Evolutionary conservation across 1,284 basidiomycete species (phyloP), one percentile per base, ranked within the genome.

Genomic region (Microbotryum saponariae): DNA sequence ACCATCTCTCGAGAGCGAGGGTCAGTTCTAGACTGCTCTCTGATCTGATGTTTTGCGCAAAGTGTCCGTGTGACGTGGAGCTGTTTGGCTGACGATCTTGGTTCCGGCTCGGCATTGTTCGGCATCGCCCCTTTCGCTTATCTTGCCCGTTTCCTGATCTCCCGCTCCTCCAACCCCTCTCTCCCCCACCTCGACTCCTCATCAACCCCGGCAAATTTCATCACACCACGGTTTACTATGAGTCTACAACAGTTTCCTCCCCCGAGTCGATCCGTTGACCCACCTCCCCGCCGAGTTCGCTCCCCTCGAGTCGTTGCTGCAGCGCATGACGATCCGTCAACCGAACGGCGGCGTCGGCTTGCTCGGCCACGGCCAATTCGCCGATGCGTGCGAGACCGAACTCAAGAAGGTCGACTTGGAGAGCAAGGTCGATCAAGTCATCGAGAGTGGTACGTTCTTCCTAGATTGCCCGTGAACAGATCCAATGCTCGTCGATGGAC

Each of bases 281-380:
- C 42, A 63, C 16, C 61, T 74, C 6, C 73, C 73, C 6, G 10
- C 48, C 4, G 53, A 57, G 6, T 74, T 73, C 50, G 56, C 55
- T n/a, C 55, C 54, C 7, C 64, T 74, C 37, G 64, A 64, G 9
- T 67, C 66, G 7, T 66, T 74, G 16, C 67, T 74, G 6, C 60
- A 73, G 46, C 61, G 71, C 31, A 74, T 74, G 73, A 74, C 73
- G 16, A 72, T 74, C 58, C 60, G 61, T 25, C 73, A 74, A 56
- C 69, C 70, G 42, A 59, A 74, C 21, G 66, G 70, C 6, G 58
- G 61, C 14, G 58, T 58, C 3, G 73, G 73, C 31, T 58, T 74
- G n/a, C 70, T 74, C 49, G 73, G 67, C 7, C 65, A 57, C 16
- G 73, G 73, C 20, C 54, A 70, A 21, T 73, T 73, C 42, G 73